Percentiles rank a stretch among this genome's conserved stretches.
Conservation (phyloP, 2,329 filamentous ascomycete genomes). For the Onygenales sp. region DNA sequence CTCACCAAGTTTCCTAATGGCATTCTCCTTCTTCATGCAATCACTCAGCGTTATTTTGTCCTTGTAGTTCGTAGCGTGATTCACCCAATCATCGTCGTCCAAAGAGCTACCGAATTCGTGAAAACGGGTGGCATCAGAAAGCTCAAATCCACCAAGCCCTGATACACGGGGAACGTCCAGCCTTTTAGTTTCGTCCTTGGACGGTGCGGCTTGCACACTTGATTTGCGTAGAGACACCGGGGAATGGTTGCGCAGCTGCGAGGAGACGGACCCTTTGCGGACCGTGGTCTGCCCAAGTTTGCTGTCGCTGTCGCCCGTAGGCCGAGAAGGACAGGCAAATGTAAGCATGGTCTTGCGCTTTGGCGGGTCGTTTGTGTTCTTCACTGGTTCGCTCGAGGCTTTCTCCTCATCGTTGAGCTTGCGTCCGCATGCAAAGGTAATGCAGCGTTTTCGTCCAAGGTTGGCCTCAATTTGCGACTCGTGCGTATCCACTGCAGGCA, state of each 20-base stretch:
- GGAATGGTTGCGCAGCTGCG: constrained; percentile 30
- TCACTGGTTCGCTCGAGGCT: constrained; percentile 20
- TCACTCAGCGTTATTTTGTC: constrained; percentile 79
- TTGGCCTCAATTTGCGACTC: constrained; percentile 54
- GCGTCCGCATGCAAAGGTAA: constrained; percentile 78
- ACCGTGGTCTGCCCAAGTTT: constrained; percentile 19
- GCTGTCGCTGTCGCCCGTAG: constrained; percentile 12
- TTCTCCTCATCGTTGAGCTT: constrained; percentile 39
- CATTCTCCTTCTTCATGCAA: constrained; percentile 80
- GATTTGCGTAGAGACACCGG: constrained; percentile 17
- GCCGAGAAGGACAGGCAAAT: constrained; percentile 37
- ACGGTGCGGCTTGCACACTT: neutral
- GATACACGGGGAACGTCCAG: constrained; percentile 22
- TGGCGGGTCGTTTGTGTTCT: constrained; percentile 15
- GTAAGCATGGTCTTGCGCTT: constrained; percentile 38
- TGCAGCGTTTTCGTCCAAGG: constrained; percentile 72
- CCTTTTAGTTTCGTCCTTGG: constrained; percentile 9
- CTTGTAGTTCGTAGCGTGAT: constrained; percentile 53
- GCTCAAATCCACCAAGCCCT: constrained; percentile 30
- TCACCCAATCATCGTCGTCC: constrained; percentile 85
- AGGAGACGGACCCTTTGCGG: constrained; percentile 16
- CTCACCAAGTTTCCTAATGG: constrained; percentile 72
- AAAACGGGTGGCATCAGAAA: constrained; percentile 47
- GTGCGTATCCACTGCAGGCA: constrained; percentile 17
- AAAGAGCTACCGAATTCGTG: constrained; percentile 86